Base-by-base conservation (phyloP, 1,284 basidiomycete genomes). In the Fistulinella staudtii region DNA sequence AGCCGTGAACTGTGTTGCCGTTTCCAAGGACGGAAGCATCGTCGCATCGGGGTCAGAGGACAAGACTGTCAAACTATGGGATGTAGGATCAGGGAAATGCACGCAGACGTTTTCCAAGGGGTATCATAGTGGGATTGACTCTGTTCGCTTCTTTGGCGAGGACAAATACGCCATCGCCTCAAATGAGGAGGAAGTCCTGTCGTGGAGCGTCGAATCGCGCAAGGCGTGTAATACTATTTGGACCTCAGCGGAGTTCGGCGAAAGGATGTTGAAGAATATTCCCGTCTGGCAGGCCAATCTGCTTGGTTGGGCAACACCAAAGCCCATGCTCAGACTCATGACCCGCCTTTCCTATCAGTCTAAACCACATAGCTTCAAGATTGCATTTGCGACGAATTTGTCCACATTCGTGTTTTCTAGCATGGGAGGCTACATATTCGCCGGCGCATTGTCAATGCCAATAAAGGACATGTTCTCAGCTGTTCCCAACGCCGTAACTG, bases 21-120 rank as follows among this genome's bases (percentile, higher is more conserved):
- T 53, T 7, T 60, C 57, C 15, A n/a, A 25, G 15, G 39, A 57
- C 28, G 49, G 55, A 17, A 29, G 14, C 14, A 34, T 34, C 3
- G 1, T 55, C 14, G 53, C 41, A 1, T 50, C 55, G 0, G 55
- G 54, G 20, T 56, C 57, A 1, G 42, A 54, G 20, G 60, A 62
- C 47, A 53, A 55, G 28, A 52, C 49, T 0, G 20, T 64, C 36
- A 60, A 54, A 27, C 28, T 63, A 14, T 56, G 55, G 55, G 43
- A 57, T 11, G 23, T 21, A 11, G 8, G 3, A 1, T 39, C 53
- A 0, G 53, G 57, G 14, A 46, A 57, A 36, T 56, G 52, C 5
- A 53, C 21, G 1, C 31, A 23, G 2, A 55, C 52, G 0, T 38
- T 60, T 17, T 52, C 46, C 18, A 57, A 49, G 18, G 54, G 52